A percentile compares a stretch with the other conserved stretches of the same genome.
Conservation (phyloP, 139 green algal genomes). For the Chlorella ohadii region DNA sequence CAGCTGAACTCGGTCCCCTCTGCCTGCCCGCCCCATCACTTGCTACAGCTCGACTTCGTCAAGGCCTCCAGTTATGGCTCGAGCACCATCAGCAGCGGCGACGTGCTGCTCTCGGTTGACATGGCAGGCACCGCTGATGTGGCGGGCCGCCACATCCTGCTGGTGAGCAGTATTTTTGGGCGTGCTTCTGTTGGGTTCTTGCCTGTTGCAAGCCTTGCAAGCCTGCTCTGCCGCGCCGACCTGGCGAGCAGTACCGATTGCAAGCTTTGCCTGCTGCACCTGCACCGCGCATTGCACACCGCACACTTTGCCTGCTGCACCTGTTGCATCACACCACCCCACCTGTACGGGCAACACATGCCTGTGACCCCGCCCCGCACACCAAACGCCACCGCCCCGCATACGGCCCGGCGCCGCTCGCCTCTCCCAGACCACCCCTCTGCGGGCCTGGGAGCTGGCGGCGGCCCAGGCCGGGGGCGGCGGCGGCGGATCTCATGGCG, state of each 20-base stretch:
- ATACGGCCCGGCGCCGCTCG: background rate
- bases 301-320: background rate
- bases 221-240: too few species aligned
- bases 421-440: slow-evolving; percentile 6
- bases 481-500: slow-evolving; percentile 10
- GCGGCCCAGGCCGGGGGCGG: background rate
- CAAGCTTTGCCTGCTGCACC: too few species aligned
- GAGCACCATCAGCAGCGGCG: slow-evolving; percentile 33
- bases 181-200: too few species aligned
- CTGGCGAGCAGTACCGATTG: too few species aligned
- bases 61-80: slow-evolving; percentile 54
- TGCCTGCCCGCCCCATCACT: too few species aligned
- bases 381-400: background rate
- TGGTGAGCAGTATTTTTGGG: slow-evolving; percentile 66
- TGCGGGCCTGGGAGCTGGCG: slow-evolving; percentile 10
- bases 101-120: slow-evolving; percentile 41
- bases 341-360: slow-evolving; percentile 43
- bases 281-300: background rate
- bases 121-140: slow-evolving; percentile 30
- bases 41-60: slow-evolving; percentile 62
- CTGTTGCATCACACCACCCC: too few species aligned
- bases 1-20: too few species aligned
- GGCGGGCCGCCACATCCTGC: slow-evolving; percentile 59
- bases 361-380: slow-evolving; percentile 37
- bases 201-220: too few species aligned